Evolutionary conservation across 1,284 basidiomycete genomes (phyloP).

Genomic region (Heterobasidion parviporum): DNA sequence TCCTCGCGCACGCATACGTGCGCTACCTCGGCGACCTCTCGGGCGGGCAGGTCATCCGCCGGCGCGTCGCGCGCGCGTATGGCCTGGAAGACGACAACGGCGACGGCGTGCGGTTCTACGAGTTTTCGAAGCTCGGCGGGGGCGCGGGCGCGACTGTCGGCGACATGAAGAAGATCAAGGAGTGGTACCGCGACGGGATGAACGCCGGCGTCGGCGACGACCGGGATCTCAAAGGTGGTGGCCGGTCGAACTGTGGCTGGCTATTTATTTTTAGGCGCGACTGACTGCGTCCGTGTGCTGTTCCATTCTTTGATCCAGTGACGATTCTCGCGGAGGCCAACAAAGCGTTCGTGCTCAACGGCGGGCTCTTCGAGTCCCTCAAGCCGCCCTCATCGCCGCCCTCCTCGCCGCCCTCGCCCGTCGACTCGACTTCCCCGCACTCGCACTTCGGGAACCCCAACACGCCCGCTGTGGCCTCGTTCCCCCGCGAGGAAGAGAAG

Average conservation of each 20-base stretch:
- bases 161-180: slow-evolving; percentile 70
- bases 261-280: neutral
- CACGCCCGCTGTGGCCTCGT: slow-evolving; percentile 13
- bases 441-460: slow-evolving; percentile 15
- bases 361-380: slow-evolving; percentile 51
- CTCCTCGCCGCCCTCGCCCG: slow-evolving; percentile 1
- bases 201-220: slow-evolving; percentile 54
- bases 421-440: slow-evolving; percentile 10
- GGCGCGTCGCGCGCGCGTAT: slow-evolving; percentile 60
- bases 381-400: slow-evolving; percentile 13
- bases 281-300: neutral
- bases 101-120: slow-evolving; percentile 61
- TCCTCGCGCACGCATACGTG: slow-evolving; percentile 77
- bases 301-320: slow-evolving; percentile 18
- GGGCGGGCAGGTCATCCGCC: slow-evolving; percentile 72
- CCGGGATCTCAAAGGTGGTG: slow-evolving; percentile 45
- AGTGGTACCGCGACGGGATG: slow-evolving; percentile 72
- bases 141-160: slow-evolving; percentile 33
- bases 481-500: slow-evolving; percentile 8
- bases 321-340: slow-evolving; percentile 56
- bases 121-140: slow-evolving; percentile 52
- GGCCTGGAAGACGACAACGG: slow-evolving; percentile 42
- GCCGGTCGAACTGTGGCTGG: neutral
- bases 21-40: slow-evolving; percentile 83
- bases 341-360: slow-evolving; percentile 62